These are phyloP conservation scores for Colletotrichum cordylinicola DNA, from an alignment of 2,329 filamentous ascomycete species.

Conservation along the genomic window DNA sequence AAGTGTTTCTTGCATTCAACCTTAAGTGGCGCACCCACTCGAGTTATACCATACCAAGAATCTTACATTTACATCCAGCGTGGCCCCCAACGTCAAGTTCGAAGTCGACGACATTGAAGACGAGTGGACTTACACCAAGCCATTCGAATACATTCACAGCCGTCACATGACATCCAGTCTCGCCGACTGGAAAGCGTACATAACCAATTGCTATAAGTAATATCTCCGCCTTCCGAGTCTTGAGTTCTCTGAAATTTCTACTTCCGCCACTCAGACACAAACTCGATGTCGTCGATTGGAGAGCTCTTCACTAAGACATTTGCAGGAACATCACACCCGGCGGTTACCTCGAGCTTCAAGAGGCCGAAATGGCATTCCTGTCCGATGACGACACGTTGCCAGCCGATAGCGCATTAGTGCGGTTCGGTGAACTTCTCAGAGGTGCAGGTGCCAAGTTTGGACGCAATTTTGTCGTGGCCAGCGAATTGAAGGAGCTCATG, in stretches of 20 bases:
- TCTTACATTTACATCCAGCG: constrained; percentile 25
- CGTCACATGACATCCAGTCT: constrained; percentile 30
- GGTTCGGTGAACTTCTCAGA: not conserved
- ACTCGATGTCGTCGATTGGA: not conserved
- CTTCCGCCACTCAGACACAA: not conserved
- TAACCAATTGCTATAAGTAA: not conserved
- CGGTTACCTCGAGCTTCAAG: constrained; percentile 61
- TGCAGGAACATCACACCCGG: constrained; percentile 48
- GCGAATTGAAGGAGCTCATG: constrained; percentile 30
- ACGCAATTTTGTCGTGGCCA: constrained; percentile 28
- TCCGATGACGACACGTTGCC: constrained; percentile 53
- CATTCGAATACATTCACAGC: constrained; percentile 62
- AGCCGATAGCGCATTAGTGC: constrained; percentile 34
- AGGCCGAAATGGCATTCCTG: constrained; percentile 40
- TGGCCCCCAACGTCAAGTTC: constrained; percentile 61
- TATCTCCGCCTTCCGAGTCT: not conserved
- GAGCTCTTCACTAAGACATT: not conserved
- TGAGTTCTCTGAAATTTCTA: not conserved
- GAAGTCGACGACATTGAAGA: constrained; percentile 61
- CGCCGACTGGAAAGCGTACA: not conserved
- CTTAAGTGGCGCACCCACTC: not conserved
- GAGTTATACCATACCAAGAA: rapidly evolving
- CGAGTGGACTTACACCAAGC: constrained; percentile 51
- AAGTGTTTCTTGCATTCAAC: not conserved
- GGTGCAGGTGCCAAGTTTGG: constrained; percentile 13